phyloP scores from a whole-genome alignment of 495 filamentous ascomycete species.

The Penicillium salamii region DNA sequence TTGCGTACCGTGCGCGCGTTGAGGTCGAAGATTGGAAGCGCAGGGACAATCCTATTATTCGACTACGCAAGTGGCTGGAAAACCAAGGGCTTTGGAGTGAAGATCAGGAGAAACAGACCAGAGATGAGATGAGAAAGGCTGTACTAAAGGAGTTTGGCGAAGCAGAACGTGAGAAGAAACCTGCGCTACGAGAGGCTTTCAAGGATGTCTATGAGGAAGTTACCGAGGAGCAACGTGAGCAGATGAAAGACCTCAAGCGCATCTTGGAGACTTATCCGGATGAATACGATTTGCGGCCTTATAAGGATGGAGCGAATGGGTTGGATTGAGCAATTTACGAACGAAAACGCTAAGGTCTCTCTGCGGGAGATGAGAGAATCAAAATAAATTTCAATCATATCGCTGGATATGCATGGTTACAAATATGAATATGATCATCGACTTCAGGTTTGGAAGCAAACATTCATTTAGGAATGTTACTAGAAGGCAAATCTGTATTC shows the following conservation, averaged over 20 bases:
- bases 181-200: slow-evolving; percentile 73
- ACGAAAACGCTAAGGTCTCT: not conserved
- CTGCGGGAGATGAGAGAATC: no score
- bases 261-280: slow-evolving; percentile 83
- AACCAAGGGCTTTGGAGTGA: slow-evolving; percentile 79
- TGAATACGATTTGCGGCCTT: slow-evolving; percentile 84
- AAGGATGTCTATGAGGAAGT: slow-evolving; percentile 83
- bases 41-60: slow-evolving; percentile 88
- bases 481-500: no score
- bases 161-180: slow-evolving; percentile 89
- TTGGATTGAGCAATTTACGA: slow-evolving; percentile 28
- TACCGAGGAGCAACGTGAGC: slow-evolving; percentile 74
- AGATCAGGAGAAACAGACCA: slow-evolving; percentile 69
- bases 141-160: slow-evolving; percentile 80
- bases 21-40: slow-evolving; percentile 99
- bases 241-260: slow-evolving; percentile 74
- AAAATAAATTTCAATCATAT: no score
- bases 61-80: slow-evolving; percentile 91
- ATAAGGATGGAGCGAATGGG: slow-evolving; percentile 72
- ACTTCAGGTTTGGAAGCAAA: no score
- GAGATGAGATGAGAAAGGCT: slow-evolving; percentile 64
- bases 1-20: slow-evolving; percentile 88
- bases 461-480: no score
- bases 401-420: no score
- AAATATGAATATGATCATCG: no score